A percentile compares a stretch with the other conserved stretches of the same genome.
These are phyloP conservation scores for Kodamaea ohmeri DNA, from an alignment of 1,139 yeast species.

Conservation along the genomic window DNA sequence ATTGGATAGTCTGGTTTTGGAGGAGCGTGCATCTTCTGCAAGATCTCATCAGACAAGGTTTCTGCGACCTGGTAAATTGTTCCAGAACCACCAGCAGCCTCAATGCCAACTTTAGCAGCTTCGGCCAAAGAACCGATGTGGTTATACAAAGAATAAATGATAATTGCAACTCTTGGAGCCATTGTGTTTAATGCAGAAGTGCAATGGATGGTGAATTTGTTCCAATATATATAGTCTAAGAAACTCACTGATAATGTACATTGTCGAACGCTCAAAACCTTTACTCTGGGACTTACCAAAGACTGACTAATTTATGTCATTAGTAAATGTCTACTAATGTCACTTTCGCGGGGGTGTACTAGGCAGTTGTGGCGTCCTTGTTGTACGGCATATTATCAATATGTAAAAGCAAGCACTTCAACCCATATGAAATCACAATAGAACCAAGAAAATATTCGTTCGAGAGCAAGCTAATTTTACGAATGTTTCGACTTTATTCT, in stretches of 20 bases:
- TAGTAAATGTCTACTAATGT: not conserved
- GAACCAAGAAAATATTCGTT: too few species aligned
- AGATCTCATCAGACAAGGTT: constrained; percentile 31
- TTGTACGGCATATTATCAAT: not conserved
- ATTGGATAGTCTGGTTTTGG: constrained; percentile 32
- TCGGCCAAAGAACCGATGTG: constrained; percentile 37
- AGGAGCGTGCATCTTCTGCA: constrained; percentile 33
- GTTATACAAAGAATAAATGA: constrained; percentile 37
- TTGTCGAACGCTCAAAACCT: not conserved
- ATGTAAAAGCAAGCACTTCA: too few species aligned
- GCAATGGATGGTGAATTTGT: too few species aligned
- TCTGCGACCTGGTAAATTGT: constrained; percentile 37
- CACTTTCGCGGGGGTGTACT: not conserved
- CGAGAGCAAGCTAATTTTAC: too few species aligned
- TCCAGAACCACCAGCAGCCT: constrained; percentile 39
- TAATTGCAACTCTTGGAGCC: constrained; percentile 35
- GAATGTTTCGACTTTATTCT: too few species aligned
- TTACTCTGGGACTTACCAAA: not conserved
- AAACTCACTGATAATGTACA: not conserved
- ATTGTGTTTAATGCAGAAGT: constrained; percentile 11
- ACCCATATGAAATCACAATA: too few species aligned
- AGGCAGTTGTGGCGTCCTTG: too few species aligned
- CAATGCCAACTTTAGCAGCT: constrained; percentile 35
- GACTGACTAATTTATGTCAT: not conserved
- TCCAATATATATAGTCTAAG: too few species aligned